A percentile compares a stretch with the other conserved stretches of the same genome.
phyloP scores from a whole-genome alignment of 106 monocot genomes.

The Acanthochlamys bracteata region DNA sequence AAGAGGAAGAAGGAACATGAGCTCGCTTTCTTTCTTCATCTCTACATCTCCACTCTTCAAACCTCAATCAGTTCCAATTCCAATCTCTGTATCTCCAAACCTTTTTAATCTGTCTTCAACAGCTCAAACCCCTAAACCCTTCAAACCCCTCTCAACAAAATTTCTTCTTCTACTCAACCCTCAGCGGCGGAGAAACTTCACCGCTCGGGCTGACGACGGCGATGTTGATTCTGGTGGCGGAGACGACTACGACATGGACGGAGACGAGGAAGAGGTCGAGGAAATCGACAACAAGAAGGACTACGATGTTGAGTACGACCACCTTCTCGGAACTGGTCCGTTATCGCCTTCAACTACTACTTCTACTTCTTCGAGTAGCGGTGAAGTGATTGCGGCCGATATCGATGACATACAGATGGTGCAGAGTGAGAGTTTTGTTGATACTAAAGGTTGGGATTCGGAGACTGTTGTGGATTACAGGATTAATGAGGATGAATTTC shows the following conservation, averaged over 20 bases:
- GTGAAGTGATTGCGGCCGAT: neutral
- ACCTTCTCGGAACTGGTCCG: constrained; percentile 25
- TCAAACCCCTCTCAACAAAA: no score
- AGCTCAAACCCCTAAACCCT: neutral
- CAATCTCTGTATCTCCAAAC: neutral
- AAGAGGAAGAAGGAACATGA: neutral
- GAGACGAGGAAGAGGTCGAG: constrained; percentile 76
- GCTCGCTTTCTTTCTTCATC: neutral
- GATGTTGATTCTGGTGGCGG: constrained; percentile 47
- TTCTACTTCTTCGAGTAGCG: neutral
- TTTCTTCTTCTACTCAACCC: neutral
- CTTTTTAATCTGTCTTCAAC: neutral
- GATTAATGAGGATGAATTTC: constrained; percentile 96
- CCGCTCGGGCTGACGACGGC: constrained; percentile 39
- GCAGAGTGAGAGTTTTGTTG: constrained; percentile 65
- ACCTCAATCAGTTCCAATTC: neutral
- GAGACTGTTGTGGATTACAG: constrained; percentile 83
- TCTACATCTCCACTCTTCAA: neutral
- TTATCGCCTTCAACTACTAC: neutral
- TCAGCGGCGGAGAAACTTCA: constrained; percentile 19
- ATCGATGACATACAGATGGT: constrained; percentile 49
- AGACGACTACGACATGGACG: constrained; percentile 63
- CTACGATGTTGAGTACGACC: constrained; percentile 97
- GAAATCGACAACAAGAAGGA: constrained; percentile 97
- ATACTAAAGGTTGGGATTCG: constrained; percentile 63